phyloP scores from a whole-genome alignment of 768 basidiomycete genomes.

The Russula compacta region DNA sequence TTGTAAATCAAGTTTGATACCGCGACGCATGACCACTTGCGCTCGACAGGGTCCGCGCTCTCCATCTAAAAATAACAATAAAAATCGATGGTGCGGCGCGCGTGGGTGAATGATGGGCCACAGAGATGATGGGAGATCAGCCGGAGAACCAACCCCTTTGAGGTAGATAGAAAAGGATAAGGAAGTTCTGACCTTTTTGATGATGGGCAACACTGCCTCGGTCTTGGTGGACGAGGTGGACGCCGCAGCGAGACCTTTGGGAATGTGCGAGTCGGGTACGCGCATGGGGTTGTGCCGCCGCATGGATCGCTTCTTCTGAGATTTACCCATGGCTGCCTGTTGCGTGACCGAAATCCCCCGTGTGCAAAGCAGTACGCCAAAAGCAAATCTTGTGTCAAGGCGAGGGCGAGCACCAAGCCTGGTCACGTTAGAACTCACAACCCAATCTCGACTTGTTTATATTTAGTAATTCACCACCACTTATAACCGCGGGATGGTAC shows the following conservation, averaged over 20 bases:
- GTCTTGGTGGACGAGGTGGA: slow-evolving; percentile 65
- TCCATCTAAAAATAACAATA: slow-evolving; percentile 44
- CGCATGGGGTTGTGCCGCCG: slow-evolving; percentile 89
- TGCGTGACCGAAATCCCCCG: background rate
- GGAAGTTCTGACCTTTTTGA: slow-evolving; percentile 61
- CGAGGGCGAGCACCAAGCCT: no score
- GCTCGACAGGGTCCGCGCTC: slow-evolving; percentile 64
- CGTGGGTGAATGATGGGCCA: background rate
- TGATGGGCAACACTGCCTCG: slow-evolving; percentile 75
- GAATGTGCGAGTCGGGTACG: slow-evolving; percentile 87
- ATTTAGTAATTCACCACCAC: no score
- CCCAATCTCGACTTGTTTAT: no score
- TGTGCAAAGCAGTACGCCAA: background rate
- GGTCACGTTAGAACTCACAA: no score
- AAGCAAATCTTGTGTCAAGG: no score
- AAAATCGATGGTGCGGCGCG: background rate
- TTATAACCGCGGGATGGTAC: no score
- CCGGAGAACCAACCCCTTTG: background rate
- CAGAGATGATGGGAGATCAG: background rate
- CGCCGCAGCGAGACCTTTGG: slow-evolving; percentile 70
- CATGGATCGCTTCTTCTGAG: slow-evolving; percentile 79
- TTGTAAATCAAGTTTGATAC: slow-evolving; percentile 95
- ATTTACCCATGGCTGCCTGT: slow-evolving; percentile 66
- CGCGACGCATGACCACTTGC: slow-evolving; percentile 94
- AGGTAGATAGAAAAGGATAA: background rate